Evolutionary conservation across 768 basidiomycete genomes (phyloP), one percentile per base, ranked within the genome.

Genomic region (Zangia roseola): DNA sequence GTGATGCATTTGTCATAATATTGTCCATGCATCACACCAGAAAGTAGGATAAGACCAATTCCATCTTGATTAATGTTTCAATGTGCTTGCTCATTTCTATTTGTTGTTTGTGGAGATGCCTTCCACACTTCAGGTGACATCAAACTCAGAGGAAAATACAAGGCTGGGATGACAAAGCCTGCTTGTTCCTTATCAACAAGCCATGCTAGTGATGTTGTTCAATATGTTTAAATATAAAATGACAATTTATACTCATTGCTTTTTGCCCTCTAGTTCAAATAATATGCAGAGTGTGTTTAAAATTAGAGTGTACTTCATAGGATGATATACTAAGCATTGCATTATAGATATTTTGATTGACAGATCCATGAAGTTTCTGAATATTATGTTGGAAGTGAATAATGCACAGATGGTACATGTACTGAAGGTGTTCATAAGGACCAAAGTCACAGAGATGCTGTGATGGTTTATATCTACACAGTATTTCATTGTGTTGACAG

Each of bases 161-260:
- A n/a, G 19, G 37, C 47, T 3, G 38, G 45, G 10, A 47, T 21
- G 10, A 7, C 5, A 10, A 47, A 47, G 4, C 9, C 5, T 3
- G n/a, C 17, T 57, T 57, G 30, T 57, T 39, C 9, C 16, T 26
- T 6, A 50, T 31, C 52, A n/a, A n/a, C 55, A 57, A 14, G 21
- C 55, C 54, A 28, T 10, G 4, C 2, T 4, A n/a, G n/a, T n/a
- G n/a, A n/a, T n/a, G n/a, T 5, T 7, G 6, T 43, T 43, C 34
- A n/a, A 5, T 43, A 9, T 34, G 13, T 26, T 8, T 38, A 3
- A 1, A 5, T n/a, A 28, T 19, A 6, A 17, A 38, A 26, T 26
- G 25, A 28, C n/a, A n/a, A 38, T 37, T 3, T 36, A 8, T 47
- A 52, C 40, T 41, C 47, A 34, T 25, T 33, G 41, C 51, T 14